Percentiles rank a stretch among this genome's conserved stretches.
These are phyloP conservation scores for Epichloe festucae DNA, from an alignment of 2,329 filamentous ascomycete genomes.

Conservation along the genomic window DNA sequence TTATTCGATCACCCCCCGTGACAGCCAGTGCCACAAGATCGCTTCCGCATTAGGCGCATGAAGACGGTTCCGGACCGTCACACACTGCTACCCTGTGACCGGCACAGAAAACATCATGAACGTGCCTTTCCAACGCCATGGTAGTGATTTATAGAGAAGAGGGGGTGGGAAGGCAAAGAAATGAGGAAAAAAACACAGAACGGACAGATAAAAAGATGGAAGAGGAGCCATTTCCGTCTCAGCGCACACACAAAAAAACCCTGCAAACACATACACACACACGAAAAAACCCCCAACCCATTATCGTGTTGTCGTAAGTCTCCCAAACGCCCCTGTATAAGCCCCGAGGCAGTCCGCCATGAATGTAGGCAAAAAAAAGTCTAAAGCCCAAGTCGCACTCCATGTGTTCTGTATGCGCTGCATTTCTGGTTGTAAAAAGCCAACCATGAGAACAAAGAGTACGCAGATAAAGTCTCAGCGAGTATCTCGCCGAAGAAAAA, in stretches of 20 bases:
- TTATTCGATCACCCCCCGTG: neutral
- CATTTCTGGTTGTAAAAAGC: neutral
- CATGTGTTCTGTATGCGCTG: neutral
- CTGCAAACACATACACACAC: neutral
- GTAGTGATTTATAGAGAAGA: neutral
- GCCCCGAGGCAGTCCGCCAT: neutral
- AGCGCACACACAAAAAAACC: too few species aligned
- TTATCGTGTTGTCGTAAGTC: neutral
- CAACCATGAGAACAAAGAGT: neutral
- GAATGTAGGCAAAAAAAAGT: neutral
- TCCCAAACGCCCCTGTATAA: slow-evolving; percentile 1
- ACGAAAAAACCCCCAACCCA: neutral
- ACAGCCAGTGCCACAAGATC: slow-evolving; percentile 1
- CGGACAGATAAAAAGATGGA: neutral
- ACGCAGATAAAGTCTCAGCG: too few species aligned
- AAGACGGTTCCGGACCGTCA: slow-evolving; percentile 3
- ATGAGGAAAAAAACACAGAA: neutral
- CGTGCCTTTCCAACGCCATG: neutral
- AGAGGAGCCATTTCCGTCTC: too few species aligned
- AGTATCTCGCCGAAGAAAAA: neutral
- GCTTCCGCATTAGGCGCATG: neutral
- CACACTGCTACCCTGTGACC: neutral
- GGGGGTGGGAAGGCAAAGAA: neutral
- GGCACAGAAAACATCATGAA: neutral
- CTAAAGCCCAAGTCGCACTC: neutral